Evolutionary conservation across 73 alveolate genomes (phyloP).

Genomic region (Paramecium octaurelia): DNA sequence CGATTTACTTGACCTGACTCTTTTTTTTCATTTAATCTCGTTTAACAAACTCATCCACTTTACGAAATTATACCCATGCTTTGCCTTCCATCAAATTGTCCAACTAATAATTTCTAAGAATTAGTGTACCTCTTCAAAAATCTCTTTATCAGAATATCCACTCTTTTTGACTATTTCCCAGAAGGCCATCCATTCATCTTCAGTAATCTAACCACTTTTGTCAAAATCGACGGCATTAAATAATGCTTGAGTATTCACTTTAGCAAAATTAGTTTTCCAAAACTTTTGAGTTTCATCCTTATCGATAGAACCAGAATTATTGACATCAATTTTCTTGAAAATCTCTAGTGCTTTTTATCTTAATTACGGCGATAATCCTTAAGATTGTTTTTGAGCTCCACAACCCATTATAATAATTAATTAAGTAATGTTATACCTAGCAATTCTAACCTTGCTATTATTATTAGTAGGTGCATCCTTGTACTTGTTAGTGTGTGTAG

Average conservation of each 20-base stretch:
- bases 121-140: slow-evolving; percentile 15
- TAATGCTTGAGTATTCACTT: slow-evolving; percentile 32
- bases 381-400: not conserved
- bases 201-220: slow-evolving; percentile 46
- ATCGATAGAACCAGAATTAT: slow-evolving; percentile 46
- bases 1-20: slow-evolving; percentile 50
- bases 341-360: slow-evolving; percentile 3
- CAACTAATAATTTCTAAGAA: not conserved
- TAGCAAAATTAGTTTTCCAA: slow-evolving; percentile 42
- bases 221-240: slow-evolving; percentile 53
- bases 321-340: slow-evolving; percentile 46
- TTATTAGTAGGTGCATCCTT: slow-evolving; percentile 47
- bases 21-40: slow-evolving; percentile 44
- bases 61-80: slow-evolving; percentile 58
- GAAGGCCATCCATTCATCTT: slow-evolving; percentile 56
- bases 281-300: slow-evolving; percentile 41
- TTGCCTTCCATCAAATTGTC: slow-evolving; percentile 50
- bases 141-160: slow-evolving; percentile 40
- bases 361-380: slow-evolving; percentile 16
- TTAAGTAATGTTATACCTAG: not conserved
- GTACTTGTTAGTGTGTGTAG: slow-evolving; percentile 54
- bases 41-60: slow-evolving; percentile 59
- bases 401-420: slow-evolving; percentile 31
- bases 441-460: not conserved
- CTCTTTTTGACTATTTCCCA: slow-evolving; percentile 55